Percentiles rank a stretch among this genome's conserved stretches.
Evolutionary conservation across 2,329 filamentous ascomycete genomes (phyloP).

Genomic region (Colletotrichum sansevieriae): DNA sequence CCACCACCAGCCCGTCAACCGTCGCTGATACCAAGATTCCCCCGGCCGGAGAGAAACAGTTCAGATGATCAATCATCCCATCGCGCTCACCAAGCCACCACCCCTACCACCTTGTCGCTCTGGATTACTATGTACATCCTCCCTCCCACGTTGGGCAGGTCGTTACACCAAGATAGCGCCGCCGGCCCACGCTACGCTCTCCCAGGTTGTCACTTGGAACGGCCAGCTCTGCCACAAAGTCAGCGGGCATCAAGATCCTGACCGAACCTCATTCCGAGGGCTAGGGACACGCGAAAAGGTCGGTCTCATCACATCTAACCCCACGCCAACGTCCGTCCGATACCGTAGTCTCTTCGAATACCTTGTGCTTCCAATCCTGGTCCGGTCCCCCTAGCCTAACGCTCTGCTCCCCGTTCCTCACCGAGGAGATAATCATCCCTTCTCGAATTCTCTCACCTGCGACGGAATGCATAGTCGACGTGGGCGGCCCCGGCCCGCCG

Average conservation of each 20-base stretch:
- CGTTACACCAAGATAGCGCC: constrained; percentile 11
- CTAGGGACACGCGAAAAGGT: no score
- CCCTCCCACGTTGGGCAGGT: constrained; percentile 33
- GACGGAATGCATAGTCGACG: background rate
- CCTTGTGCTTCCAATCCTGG: background rate
- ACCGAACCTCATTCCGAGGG: background rate
- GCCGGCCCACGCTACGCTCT: constrained; percentile 11
- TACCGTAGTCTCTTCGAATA: background rate
- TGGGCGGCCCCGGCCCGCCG: constrained; percentile 15
- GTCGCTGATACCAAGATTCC: background rate
- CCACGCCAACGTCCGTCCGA: constrained; percentile 19
- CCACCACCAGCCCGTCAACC: background rate
- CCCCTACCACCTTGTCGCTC: constrained; percentile 1
- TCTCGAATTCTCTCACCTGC: background rate
- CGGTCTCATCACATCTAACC: constrained; percentile 9
- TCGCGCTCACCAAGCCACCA: constrained; percentile 2
- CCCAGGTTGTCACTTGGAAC: background rate
- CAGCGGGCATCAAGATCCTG: constrained; percentile 17
- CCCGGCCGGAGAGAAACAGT: constrained; percentile 9
- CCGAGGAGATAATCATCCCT: constrained; percentile 12
- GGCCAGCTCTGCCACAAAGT: background rate
- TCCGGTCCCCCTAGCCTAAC: background rate
- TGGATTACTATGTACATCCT: background rate
- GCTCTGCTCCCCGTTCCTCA: constrained; percentile 24
- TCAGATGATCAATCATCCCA: constrained; percentile 26